These are phyloP conservation scores for Gloeostereum incarnatum DNA, from an alignment of 768 basidiomycete species.

Conservation along the genomic window DNA sequence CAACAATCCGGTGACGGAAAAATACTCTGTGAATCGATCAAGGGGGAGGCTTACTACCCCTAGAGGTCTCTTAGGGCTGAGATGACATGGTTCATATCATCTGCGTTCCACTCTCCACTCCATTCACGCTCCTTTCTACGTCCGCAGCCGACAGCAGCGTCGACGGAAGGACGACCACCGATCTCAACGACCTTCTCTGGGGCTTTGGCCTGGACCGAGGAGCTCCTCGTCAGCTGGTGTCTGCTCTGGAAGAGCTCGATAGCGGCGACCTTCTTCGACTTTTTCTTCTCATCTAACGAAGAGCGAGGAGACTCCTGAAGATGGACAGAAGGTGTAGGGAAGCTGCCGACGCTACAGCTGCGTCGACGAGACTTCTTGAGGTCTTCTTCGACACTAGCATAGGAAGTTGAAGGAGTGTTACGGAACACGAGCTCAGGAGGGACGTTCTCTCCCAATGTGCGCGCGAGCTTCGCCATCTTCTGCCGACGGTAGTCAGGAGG, in stretches of 20 bases:
- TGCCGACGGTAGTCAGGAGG: conserved; percentile 19
- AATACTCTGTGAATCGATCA: no score
- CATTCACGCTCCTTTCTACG: conserved; percentile 4
- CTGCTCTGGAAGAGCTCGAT: background rate
- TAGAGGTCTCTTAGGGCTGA: conserved; percentile 10
- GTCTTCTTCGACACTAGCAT: conserved; percentile 1
- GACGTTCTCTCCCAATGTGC: conserved; percentile 51
- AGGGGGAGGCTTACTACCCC: background rate
- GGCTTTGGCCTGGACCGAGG: background rate
- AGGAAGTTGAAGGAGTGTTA: conserved; percentile 4
- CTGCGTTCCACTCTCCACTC: conserved; percentile 5
- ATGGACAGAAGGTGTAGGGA: background rate
- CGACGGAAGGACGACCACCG: conserved; percentile 3
- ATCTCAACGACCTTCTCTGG: background rate
- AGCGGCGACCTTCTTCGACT: background rate
- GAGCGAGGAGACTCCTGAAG: background rate
- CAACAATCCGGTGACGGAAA: no score
- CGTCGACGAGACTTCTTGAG: background rate
- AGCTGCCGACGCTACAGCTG: background rate
- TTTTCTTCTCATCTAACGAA: no score
- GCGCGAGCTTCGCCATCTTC: conserved; percentile 48
- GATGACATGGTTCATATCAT: conserved; percentile 10
- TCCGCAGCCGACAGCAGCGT: background rate
- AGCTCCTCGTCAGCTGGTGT: background rate
- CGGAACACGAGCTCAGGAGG: conserved; percentile 44